Conservation (phyloP, 2,329 filamentous ascomycete species). For the Tolypocladium guangdongense region DNA sequence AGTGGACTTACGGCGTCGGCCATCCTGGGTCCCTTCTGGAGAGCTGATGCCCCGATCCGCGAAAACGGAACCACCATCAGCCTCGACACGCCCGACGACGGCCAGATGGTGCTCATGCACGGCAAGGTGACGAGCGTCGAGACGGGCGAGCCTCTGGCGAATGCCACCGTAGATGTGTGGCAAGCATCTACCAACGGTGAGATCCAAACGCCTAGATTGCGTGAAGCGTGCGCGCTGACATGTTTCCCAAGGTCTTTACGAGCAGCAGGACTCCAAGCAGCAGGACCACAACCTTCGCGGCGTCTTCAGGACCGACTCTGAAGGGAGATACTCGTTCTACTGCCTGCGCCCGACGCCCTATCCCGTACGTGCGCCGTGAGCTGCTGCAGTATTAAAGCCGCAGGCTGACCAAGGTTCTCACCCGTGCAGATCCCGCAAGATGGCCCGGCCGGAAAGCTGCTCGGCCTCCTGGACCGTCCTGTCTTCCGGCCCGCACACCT, state of each 20-base stretch:
- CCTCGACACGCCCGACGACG: slow-evolving; percentile 34
- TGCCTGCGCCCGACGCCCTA: slow-evolving; percentile 50
- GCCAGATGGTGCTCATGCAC: slow-evolving; percentile 51
- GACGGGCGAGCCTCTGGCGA: slow-evolving; percentile 53
- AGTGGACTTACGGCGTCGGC: slow-evolving; percentile 57
- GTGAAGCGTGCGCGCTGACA: not conserved
- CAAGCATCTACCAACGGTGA: slow-evolving; percentile 62
- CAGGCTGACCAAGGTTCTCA: not conserved
- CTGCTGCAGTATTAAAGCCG: not conserved
- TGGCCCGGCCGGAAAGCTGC: slow-evolving; percentile 41
- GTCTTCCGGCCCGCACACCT: slow-evolving; percentile 48
- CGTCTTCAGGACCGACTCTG: slow-evolving; percentile 54
- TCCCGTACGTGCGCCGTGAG: slow-evolving; percentile 20
- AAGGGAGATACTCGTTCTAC: slow-evolving; percentile 54
- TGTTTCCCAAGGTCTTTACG: slow-evolving; percentile 35
- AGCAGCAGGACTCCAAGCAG: slow-evolving; percentile 64
- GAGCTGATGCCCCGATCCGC: slow-evolving; percentile 57
- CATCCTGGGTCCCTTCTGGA: slow-evolving; percentile 80
- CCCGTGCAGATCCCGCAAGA: slow-evolving; percentile 26
- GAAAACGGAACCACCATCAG: slow-evolving; percentile 61
- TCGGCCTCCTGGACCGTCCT: slow-evolving; percentile 43
- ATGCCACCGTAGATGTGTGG: slow-evolving; percentile 66
- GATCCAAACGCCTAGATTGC: not conserved
- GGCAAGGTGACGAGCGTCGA: slow-evolving; percentile 43
- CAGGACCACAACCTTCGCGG: slow-evolving; percentile 65